A percentile compares a stretch with the other conserved stretches of the same genome.
phyloP scores from a whole-genome alignment of 768 basidiomycete species.

The Cubamyces sp. region DNA sequence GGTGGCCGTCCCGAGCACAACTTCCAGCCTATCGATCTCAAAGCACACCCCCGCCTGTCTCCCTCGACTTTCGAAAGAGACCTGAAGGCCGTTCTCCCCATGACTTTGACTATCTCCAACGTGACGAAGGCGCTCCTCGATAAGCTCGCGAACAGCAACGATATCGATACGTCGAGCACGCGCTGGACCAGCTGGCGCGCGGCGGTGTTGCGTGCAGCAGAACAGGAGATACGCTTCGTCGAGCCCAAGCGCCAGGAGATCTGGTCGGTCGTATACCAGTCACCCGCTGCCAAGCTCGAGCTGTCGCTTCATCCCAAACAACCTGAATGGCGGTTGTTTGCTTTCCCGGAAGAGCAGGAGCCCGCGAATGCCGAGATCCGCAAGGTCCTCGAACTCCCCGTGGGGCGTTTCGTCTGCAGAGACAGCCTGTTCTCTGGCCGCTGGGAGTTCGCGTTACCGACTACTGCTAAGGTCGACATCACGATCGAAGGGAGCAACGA shows the following conservation, averaged over 20 bases:
- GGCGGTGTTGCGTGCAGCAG: conserved; percentile 62
- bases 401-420: conserved; percentile 71
- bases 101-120: conserved; percentile 69
- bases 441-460: conserved; percentile 84
- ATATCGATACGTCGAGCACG: conserved; percentile 49
- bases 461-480: conserved; percentile 55
- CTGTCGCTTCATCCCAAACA: conserved; percentile 75
- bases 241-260: conserved; percentile 86
- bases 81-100: conserved; percentile 82
- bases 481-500: conserved; percentile 63
- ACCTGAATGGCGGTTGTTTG: conserved; percentile 88
- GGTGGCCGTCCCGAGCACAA: conserved; percentile 92
- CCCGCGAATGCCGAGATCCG: conserved; percentile 84
- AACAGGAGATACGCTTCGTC: conserved; percentile 77
- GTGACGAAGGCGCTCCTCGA: conserved; percentile 59
- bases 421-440: conserved; percentile 63
- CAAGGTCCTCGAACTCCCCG: conserved; percentile 64
- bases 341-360: conserved; percentile 62
- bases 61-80: conserved; percentile 77
- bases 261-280: conserved; percentile 83
- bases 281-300: conserved; percentile 70
- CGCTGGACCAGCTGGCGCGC: conserved; percentile 73
- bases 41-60: conserved; percentile 57
- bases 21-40: conserved; percentile 56
- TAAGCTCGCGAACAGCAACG: conserved; percentile 45